phyloP scores from a whole-genome alignment of 139 green algal species.

The Coelastrella sp. region DNA sequence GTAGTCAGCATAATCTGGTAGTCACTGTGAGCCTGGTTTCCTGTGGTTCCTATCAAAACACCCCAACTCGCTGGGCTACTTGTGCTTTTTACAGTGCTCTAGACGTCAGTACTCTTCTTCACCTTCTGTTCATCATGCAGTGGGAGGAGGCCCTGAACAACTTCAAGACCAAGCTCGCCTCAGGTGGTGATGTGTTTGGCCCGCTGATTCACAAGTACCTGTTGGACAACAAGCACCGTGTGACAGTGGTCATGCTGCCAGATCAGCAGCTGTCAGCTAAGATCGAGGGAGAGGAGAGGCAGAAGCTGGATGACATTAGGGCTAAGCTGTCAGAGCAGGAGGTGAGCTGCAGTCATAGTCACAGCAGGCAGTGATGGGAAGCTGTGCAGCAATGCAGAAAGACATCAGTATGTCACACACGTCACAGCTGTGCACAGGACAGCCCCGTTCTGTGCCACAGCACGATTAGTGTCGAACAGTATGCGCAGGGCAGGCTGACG shows the following conservation, averaged over 20 bases:
- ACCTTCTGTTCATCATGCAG: slow-evolving; percentile 23
- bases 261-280: slow-evolving; percentile 73
- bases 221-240: slow-evolving; percentile 91
- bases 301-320: slow-evolving; percentile 63
- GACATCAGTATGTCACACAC: too few species aligned
- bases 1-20: too few species aligned
- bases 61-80: too few species aligned
- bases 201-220: slow-evolving; percentile 93
- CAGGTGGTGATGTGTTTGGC: slow-evolving; percentile 92
- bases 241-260: slow-evolving; percentile 89
- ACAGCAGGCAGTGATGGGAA: too few species aligned
- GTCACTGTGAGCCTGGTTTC: too few species aligned
- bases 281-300: slow-evolving; percentile 83
- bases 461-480: too few species aligned
- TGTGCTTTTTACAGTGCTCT: too few species aligned
- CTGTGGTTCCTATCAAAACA: too few species aligned
- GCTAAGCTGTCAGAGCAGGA: slow-evolving; percentile 63
- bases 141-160: slow-evolving; percentile 89
- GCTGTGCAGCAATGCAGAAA: neutral
- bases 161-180: slow-evolving; percentile 92
- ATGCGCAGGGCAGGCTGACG: too few species aligned
- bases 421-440: neutral
- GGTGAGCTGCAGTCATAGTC: neutral
- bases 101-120: neutral
- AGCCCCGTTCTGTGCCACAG: neutral